Evolutionary conservation across 1,284 basidiomycete species (phyloP).

Genomic region (Ceratorhiza oryzae-sativae): DNA sequence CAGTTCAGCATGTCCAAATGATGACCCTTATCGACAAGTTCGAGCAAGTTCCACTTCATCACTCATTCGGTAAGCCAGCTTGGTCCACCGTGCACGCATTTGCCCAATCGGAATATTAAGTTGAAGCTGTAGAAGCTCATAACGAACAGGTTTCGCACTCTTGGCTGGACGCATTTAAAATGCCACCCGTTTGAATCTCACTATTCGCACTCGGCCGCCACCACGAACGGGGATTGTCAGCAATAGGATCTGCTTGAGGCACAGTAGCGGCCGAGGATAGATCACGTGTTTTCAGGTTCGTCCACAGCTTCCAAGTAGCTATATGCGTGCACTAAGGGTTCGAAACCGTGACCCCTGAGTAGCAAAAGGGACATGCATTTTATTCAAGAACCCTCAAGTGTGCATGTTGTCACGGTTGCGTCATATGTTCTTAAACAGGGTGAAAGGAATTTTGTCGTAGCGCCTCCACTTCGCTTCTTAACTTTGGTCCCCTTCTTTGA

Average conservation of each 20-base stretch:
- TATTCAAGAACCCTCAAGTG: conserved; percentile 67
- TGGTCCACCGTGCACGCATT: conserved; percentile 80
- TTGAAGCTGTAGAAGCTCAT: conserved; percentile 68
- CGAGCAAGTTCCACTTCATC: conserved; percentile 79
- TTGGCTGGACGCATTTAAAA: conserved; percentile 77
- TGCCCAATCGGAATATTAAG: conserved; percentile 60
- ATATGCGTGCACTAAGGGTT: conserved; percentile 48
- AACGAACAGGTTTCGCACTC: conserved; percentile 90
- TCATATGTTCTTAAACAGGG: background rate
- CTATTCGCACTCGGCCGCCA: background rate
- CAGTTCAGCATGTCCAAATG: background rate
- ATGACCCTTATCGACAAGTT: conserved; percentile 74
- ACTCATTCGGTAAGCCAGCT: conserved; percentile 56
- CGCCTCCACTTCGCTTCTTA: conserved; percentile 72
- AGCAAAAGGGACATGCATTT: conserved; percentile 58
- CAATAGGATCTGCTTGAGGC: no score
- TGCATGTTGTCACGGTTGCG: background rate
- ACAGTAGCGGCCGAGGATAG: no score
- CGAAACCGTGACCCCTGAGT: conserved; percentile 74
- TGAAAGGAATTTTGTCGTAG: conserved; percentile 15
- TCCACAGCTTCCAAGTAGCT: background rate
- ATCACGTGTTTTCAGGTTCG: background rate
- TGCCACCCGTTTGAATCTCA: conserved; percentile 57
- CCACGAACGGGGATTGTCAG: no score
- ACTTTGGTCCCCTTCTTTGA: conserved; percentile 78